Base-by-base conservation (phyloP, 495 filamentous ascomycete species). In the Aspergillus hancockii region DNA sequence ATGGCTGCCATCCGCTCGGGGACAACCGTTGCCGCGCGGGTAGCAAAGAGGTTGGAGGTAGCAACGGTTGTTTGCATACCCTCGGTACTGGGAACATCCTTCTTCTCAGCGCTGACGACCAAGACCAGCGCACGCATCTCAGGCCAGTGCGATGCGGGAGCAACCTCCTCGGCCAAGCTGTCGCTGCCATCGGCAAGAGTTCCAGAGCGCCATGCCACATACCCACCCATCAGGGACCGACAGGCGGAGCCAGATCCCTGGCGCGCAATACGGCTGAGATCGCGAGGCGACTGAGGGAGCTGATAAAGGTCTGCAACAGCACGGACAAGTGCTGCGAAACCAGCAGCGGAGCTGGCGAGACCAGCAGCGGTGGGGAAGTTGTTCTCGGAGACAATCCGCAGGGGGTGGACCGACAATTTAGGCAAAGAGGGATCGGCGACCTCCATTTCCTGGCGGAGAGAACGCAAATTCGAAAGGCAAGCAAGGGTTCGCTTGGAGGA, bases 291-390 rank as follows among this genome's bases (percentile, higher is more conserved):
- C 51, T 88, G 80, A 0, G 88, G 87, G 1, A 98, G 85, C 67
- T 88, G 78, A 77, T 97, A 98, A 31, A 98, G 83, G 70, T 97
- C 81, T 14, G 95, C 94, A 61, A 98, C 90, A 41, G 92, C 91
- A 47, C 93, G 85, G 41, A 98, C 92, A 0, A 98, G 85, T 14
- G 94, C 94, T 16, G 94, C 94, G 68, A 98, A 98, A 36, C 94
- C 94, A 5, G 94, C 94, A 14, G 94, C 94, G 0, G 90, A 94
- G 49, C 86, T 90, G 23, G 94, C 94, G 19, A 98, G 87, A 16
- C 94, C 94, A n/a, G 94, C 94, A 30, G 94, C 94, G 23, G 94
- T 98, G 54, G 94, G 94, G 84, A 98, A 98, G 81, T 98, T 98
- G 83, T 98, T 98, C 74, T 91, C 88, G 59, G 88, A 91, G 54